These are phyloP conservation scores for Fusarium sp. DNA, from an alignment of 2,329 filamentous ascomycete species.

Conservation along the genomic window DNA sequence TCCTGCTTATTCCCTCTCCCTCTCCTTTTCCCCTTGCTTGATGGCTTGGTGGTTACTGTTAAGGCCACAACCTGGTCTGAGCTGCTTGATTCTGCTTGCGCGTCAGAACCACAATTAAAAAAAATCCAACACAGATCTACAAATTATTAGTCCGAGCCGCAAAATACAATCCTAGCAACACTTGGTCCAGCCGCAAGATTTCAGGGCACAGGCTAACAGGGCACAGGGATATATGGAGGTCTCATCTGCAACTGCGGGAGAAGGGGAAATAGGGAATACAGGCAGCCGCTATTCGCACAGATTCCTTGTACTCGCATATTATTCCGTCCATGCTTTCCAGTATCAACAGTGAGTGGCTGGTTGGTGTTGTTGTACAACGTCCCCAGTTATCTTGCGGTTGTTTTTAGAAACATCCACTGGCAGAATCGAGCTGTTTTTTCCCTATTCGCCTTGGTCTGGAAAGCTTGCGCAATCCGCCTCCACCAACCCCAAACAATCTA, in stretches of 20 bases:
- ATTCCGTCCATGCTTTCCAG: not conserved
- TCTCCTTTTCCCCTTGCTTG: not conserved
- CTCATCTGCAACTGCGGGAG: not conserved
- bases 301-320: not conserved
- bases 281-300: conserved; percentile 15
- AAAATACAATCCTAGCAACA: conserved; percentile 10
- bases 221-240: not conserved
- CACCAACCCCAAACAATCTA: conserved; percentile 25
- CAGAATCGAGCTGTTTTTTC: conserved; percentile 1
- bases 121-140: conserved; percentile 25
- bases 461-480: conserved; percentile 34
- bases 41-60: not conserved
- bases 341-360: not conserved
- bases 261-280: not conserved
- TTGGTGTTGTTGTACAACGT: conserved; percentile 1
- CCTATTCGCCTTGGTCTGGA: conserved; percentile 6
- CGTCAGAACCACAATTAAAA: conserved; percentile 27
- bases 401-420: conserved; percentile 21
- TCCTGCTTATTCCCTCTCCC: not conserved
- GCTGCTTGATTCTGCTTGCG: conserved; percentile 29
- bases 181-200: not conserved
- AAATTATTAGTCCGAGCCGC: conserved; percentile 25
- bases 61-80: conserved; percentile 16
- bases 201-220: not conserved
- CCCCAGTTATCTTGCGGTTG: conserved; percentile 3